phyloP scores from a whole-genome alignment of 495 filamentous ascomycete genomes.

The Alectoria sarmentosa region DNA sequence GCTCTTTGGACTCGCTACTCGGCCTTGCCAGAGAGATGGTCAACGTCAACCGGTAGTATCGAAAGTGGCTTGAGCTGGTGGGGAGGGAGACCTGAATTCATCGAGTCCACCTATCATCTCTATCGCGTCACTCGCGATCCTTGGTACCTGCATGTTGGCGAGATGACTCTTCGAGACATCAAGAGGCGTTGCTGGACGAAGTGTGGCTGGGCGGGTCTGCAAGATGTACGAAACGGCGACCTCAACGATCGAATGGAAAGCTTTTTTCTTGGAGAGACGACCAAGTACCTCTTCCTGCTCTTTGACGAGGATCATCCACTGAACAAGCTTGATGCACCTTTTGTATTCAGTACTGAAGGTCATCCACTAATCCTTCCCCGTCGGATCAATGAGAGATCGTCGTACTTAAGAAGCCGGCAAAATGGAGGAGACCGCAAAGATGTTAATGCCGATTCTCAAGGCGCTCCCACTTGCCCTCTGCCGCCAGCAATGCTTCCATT shows the following conservation, averaged over 20 bases:
- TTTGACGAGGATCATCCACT: slow-evolving; percentile 82
- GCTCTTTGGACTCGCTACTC: slow-evolving; percentile 92
- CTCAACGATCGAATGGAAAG: slow-evolving; percentile 97
- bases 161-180: slow-evolving; percentile 89
- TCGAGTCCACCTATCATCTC: slow-evolving; percentile 90
- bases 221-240: slow-evolving; percentile 84
- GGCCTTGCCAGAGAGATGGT: slow-evolving; percentile 91
- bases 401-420: background rate
- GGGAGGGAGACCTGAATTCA: slow-evolving; percentile 89
- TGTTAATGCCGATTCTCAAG: background rate
- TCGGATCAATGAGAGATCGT: background rate
- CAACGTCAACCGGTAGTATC: slow-evolving; percentile 72
- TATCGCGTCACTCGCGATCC: slow-evolving; percentile 91
- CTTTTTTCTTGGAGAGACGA: slow-evolving; percentile 94
- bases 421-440: background rate
- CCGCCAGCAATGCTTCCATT: slow-evolving; percentile 52
- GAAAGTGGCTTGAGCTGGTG: slow-evolving; percentile 90
- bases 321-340: slow-evolving; percentile 76
- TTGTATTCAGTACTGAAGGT: slow-evolving; percentile 93
- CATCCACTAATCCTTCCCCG: slow-evolving; percentile 85
- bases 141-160: slow-evolving; percentile 92
- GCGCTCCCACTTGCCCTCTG: slow-evolving; percentile 45
- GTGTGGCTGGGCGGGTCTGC: slow-evolving; percentile 93
- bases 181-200: slow-evolving; percentile 84
- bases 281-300: slow-evolving; percentile 88